phyloP scores from a whole-genome alignment of 2,329 filamentous ascomycete genomes.

The Monosporascus sp. region DNA sequence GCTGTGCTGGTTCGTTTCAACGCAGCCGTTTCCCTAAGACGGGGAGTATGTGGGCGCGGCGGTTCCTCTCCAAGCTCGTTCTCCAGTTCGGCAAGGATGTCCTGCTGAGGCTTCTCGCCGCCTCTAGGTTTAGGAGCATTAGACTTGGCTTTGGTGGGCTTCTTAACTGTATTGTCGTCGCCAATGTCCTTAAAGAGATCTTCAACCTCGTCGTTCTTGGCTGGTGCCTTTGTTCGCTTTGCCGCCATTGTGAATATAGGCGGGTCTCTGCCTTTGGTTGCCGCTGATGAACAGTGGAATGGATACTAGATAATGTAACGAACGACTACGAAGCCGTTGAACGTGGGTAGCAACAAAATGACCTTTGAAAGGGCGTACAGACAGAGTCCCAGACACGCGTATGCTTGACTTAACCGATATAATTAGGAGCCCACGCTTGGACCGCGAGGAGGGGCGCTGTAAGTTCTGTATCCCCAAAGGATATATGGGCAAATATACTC shows the following conservation, averaged over 20 bases:
- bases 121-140: slow-evolving; percentile 40
- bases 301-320: neutral
- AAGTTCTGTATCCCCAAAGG: too few relatives aligned
- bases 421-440: too few relatives aligned
- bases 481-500: too few relatives aligned
- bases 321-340: neutral
- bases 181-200: slow-evolving; percentile 61
- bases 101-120: slow-evolving; percentile 48
- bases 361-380: too few relatives aligned
- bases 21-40: slow-evolving; percentile 50
- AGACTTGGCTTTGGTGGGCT: slow-evolving; percentile 45
- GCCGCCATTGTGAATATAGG: slow-evolving; percentile 45
- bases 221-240: slow-evolving; percentile 54
- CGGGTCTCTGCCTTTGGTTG: neutral
- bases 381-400: too few relatives aligned
- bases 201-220: slow-evolving; percentile 60
- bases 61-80: slow-evolving; percentile 67
- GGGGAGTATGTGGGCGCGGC: slow-evolving; percentile 78
- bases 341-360: neutral
- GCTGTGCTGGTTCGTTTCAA: slow-evolving; percentile 46
- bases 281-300: neutral
- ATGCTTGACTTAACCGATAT: too few relatives aligned
- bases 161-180: slow-evolving; percentile 46
- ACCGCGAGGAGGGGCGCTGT: too few relatives aligned
- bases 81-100: slow-evolving; percentile 84